These are phyloP conservation scores for Aspergillus homomorphus DNA, from an alignment of 495 filamentous ascomycete genomes.

Conservation along the genomic window DNA sequence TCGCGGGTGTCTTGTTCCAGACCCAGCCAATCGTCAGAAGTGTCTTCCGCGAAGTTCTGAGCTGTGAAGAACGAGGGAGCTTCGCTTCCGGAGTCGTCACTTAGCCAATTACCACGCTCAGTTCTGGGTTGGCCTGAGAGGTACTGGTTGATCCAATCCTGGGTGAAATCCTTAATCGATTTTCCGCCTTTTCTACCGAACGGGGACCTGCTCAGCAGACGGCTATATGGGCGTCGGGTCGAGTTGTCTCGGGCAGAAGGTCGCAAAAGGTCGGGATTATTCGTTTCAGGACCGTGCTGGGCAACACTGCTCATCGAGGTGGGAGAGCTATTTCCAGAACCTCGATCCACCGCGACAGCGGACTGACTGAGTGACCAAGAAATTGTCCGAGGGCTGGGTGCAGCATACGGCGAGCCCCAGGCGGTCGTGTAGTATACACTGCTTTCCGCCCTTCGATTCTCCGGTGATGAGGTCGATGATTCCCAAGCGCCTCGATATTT, in stretches of 20 bases:
- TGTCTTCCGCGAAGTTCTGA: constrained; percentile 43
- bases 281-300: constrained; percentile 46
- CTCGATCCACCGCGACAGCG: constrained; percentile 31
- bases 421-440: constrained; percentile 61
- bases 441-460: constrained; percentile 41
- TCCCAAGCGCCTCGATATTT: constrained; percentile 34
- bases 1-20: constrained; percentile 41
- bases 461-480: constrained; percentile 42
- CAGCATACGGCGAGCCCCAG: constrained; percentile 73
- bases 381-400: constrained; percentile 48
- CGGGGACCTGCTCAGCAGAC: constrained; percentile 23
- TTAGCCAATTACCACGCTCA: constrained; percentile 69
- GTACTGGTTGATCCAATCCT: constrained; percentile 77
- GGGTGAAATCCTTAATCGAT: constrained; percentile 58
- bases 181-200: constrained; percentile 38
- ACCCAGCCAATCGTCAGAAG: constrained; percentile 44
- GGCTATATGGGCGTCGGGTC: constrained; percentile 16
- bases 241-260: constrained; percentile 34
- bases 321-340: constrained; percentile 38
- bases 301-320: constrained; percentile 25
- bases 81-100: constrained; percentile 64
- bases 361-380: constrained; percentile 45
- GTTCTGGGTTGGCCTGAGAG: constrained; percentile 57
- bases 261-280: constrained; percentile 49
- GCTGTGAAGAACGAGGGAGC: constrained; percentile 47